Percentiles rank a stretch among this genome's conserved stretches.
Conservation (phyloP, 2,329 filamentous ascomycete species). For the Venturia carpophila region DNA sequence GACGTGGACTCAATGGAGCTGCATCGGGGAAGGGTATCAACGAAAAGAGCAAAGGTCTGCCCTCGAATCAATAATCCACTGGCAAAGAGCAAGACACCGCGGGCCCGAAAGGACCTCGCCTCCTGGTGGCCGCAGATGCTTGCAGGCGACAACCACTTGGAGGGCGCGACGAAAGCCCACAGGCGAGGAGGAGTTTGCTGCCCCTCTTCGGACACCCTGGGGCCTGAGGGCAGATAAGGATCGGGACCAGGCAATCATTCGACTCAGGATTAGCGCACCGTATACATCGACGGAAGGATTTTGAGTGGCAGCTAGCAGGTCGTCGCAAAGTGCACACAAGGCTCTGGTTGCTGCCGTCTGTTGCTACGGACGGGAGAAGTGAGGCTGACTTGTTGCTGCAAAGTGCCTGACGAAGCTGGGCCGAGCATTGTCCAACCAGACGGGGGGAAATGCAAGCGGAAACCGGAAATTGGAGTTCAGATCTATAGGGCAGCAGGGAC, state of each 20-base stretch:
- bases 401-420: conserved; percentile 2
- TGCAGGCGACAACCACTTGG: background rate
- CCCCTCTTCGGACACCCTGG: conserved; percentile 1
- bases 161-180: background rate
- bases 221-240: background rate
- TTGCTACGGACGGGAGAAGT: background rate
- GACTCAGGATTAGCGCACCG: background rate
- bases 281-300: background rate
- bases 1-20: background rate
- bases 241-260: background rate
- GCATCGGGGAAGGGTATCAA: background rate
- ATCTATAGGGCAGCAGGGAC: background rate
- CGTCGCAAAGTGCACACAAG: background rate
- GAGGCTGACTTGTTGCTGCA: conserved; percentile 1
- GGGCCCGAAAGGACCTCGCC: background rate
- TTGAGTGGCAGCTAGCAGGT: background rate
- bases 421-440: background rate
- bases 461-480: background rate
- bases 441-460: background rate
- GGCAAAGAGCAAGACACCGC: background rate
- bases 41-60: conserved; percentile 5
- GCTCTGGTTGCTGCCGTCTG: background rate
- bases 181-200: background rate
- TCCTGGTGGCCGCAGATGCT: background rate
- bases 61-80: background rate